Percentiles rank a stretch among this genome's conserved stretches.
Conservation (phyloP, 345 rosid species). For the Eucalyptus erythrocorys region DNA sequence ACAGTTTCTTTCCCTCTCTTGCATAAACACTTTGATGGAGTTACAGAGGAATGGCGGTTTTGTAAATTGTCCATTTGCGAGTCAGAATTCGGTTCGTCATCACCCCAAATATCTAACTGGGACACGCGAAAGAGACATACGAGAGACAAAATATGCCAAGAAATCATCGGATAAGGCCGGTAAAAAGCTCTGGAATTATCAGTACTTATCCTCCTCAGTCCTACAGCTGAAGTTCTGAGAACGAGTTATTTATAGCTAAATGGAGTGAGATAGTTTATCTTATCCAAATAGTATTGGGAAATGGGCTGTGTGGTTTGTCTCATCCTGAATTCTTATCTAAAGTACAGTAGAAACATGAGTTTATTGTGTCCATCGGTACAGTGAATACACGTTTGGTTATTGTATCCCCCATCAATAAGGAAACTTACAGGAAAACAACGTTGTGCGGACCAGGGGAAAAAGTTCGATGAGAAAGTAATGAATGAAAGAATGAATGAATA, state of each 20-base stretch:
- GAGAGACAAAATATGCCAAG: neutral
- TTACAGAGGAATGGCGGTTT: neutral
- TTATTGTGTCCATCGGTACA: neutral
- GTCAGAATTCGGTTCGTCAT: neutral
- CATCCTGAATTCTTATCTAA: neutral
- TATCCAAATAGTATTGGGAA: neutral
- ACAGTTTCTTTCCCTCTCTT: neutral
- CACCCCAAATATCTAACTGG: neutral
- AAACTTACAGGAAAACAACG: neutral
- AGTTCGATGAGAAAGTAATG: neutral
- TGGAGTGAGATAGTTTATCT: neutral
- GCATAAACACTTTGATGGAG: neutral
- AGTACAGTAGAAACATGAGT: neutral
- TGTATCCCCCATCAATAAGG: neutral
- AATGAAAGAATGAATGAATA: conserved; percentile 7
- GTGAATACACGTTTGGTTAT: neutral
- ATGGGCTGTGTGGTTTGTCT: neutral
- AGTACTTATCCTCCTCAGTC: neutral
- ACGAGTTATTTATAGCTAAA: neutral
- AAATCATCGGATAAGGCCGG: neutral
- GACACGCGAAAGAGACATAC: neutral
- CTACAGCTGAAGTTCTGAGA: neutral
- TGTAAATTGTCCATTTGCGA: neutral
- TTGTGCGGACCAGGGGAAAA: neutral
- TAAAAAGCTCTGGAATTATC: neutral